Base-by-base conservation (phyloP, 2,329 filamentous ascomycete genomes). In the Lithohypha guttulata region DNA sequence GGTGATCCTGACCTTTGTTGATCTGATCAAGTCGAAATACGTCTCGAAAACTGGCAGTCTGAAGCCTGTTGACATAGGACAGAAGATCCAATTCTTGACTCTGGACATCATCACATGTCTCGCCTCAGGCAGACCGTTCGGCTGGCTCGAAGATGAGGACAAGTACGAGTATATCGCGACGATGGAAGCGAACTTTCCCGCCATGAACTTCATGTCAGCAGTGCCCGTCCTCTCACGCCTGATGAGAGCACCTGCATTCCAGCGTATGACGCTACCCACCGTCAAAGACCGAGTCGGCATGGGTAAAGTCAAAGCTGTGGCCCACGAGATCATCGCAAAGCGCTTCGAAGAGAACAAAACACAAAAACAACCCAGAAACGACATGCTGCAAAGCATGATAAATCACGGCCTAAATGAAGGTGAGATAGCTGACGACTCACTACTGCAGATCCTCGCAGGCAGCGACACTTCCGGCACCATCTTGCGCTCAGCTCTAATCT, bases 51-150 rank as follows among this genome's bases (percentile, higher is more conserved):
- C 56, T n/a, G 53, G 30, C 11, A 37, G 42, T 11, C 22, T 53
- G 6, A 41, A 47, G 6, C 52, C 56, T 1, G 46, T 73, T 49
- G 69, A 75, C 41, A 51, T 69, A 36, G 65, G 61, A 2, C 55
- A 56, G 4, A 69, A 70, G 43, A 60, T 64, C 2, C 68, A 71
- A 28, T 74, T 62, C 55, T 68, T 75, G 39, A 71, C 70, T 0
- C 55, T 76, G 3, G 73, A 77, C 42, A 65, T 73, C 26, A 72
- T 77, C 45, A 69, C 64, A 22, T 63, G 65, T 29, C 51, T 77
- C 3, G 68, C 67, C 0, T 68, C 75, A 30, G 72, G 71, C 8
- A 50, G 59, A 40, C 43, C 65, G 3, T 68, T 71, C 42, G 63
- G 66, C n/a, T 61, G 65, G 48, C 55, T 70, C 22, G 47, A 56